Percentiles rank a stretch among this genome's conserved stretches.
Evolutionary conservation across 73 alveolate genomes (phyloP).

Genomic region (Paraurostyla sp.): DNA sequence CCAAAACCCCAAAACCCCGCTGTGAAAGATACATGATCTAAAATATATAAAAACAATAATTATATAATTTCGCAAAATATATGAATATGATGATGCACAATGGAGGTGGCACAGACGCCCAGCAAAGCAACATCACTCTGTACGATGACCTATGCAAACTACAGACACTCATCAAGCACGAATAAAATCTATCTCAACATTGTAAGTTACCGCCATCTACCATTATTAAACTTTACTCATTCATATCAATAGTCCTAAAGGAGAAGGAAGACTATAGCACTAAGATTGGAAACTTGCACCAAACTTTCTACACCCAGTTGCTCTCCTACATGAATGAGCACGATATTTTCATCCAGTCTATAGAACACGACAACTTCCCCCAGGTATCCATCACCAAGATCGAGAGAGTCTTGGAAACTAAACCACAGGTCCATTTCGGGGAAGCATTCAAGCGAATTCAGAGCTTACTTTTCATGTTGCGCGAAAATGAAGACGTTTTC

Average conservation of each 20-base stretch:
- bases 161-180: slow-evolving; percentile 32
- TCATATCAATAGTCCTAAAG: slow-evolving; percentile 3
- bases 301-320: slow-evolving; percentile 11
- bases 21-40: too few species aligned
- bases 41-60: too few species aligned
- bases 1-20: too few species aligned
- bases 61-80: too few species aligned
- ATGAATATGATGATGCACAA: slow-evolving; percentile 48
- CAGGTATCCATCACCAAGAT: background rate
- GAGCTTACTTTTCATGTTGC: slow-evolving; percentile 34
- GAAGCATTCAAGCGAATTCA: slow-evolving; percentile 42
- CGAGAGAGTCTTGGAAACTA: slow-evolving; percentile 6
- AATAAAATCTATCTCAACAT: slow-evolving; percentile 6
- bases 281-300: slow-evolving; percentile 12
- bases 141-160: slow-evolving; percentile 51
- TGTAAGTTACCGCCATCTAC: slow-evolving; percentile 8
- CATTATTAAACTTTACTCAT: background rate
- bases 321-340: slow-evolving; percentile 14
- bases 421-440: slow-evolving; percentile 49
- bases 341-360: slow-evolving; percentile 14
- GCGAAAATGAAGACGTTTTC: slow-evolving; percentile 51
- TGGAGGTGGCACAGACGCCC: slow-evolving; percentile 31
- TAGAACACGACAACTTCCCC: background rate
- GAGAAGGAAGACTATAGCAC: slow-evolving; percentile 40
- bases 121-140: slow-evolving; percentile 22